A percentile compares a stretch with the other conserved stretches of the same genome.
These are phyloP conservation scores for Pseudogymnoascus sp. DNA, from an alignment of 2,329 filamentous ascomycete species.

Conservation along the genomic window DNA sequence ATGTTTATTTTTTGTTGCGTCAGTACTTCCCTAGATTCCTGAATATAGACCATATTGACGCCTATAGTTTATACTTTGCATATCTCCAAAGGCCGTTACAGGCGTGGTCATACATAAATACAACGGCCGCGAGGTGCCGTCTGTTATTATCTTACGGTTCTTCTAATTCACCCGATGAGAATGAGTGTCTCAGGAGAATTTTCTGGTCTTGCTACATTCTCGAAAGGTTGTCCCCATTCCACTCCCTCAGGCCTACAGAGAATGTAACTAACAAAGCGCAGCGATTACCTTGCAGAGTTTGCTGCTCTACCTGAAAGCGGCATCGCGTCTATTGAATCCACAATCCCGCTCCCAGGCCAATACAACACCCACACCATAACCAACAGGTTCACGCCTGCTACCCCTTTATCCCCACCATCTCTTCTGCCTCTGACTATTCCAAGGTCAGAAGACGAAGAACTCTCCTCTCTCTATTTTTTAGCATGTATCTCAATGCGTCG, in stretches of 20 bases:
- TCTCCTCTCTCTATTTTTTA: conserved; percentile 47
- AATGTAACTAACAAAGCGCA: conserved; percentile 21
- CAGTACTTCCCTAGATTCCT: conserved; percentile 19
- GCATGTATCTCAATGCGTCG: conserved; percentile 48
- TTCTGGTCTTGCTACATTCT: conserved; percentile 52
- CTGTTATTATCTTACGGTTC: conserved; percentile 42
- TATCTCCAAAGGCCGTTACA: conserved; percentile 46
- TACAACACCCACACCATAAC: conserved; percentile 40
- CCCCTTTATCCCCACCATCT: not conserved
- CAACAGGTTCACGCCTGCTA: conserved; percentile 21
- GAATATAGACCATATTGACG: not conserved
- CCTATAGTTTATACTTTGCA: conserved; percentile 42
- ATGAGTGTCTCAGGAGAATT: conserved; percentile 44
- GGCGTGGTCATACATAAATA: conserved; percentile 47
- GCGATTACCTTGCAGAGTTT: conserved; percentile 48
- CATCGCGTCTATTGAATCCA: conserved; percentile 46
- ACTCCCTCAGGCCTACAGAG: no score
- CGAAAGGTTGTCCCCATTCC: conserved; percentile 36
- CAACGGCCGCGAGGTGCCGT: conserved; percentile 45
- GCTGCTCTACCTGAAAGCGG: conserved; percentile 45
- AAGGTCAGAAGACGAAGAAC: conserved; percentile 33
- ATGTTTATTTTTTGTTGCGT: conserved; percentile 47
- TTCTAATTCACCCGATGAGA: conserved; percentile 34
- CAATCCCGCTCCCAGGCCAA: conserved; percentile 41
- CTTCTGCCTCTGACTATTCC: not conserved